Evolutionary conservation across 495 filamentous ascomycete species (phyloP).

Genomic region (Cenococcum geophilum): DNA sequence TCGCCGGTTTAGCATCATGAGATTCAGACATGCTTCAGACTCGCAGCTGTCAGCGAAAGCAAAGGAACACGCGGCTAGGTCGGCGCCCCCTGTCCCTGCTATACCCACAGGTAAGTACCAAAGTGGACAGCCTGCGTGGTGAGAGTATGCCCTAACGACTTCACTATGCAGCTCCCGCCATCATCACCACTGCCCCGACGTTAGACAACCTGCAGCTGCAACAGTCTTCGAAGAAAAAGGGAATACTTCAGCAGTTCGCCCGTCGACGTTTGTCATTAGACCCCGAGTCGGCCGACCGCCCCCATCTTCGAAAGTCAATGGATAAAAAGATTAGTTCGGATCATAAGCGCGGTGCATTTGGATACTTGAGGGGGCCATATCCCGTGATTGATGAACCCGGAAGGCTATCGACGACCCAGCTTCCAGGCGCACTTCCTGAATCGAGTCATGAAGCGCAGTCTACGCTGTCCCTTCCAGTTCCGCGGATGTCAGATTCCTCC

Average conservation of each 20-base stretch:
- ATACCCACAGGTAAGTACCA: slow-evolving; percentile 29
- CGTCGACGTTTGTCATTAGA: slow-evolving; percentile 27
- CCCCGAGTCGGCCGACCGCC: slow-evolving; percentile 19
- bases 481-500: slow-evolving; percentile 82
- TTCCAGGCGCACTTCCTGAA: slow-evolving; percentile 49
- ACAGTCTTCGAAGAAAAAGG: slow-evolving; percentile 17
- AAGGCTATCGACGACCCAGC: slow-evolving; percentile 49
- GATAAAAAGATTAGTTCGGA: slow-evolving; percentile 31
- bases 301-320: slow-evolving; percentile 29
- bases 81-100: slow-evolving; percentile 55
- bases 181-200: slow-evolving; percentile 90
- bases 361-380: slow-evolving; percentile 36
- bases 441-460: slow-evolving; percentile 62
- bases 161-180: slow-evolving; percentile 61
- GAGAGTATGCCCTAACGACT: not conserved
- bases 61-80: slow-evolving; percentile 52
- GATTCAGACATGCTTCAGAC: slow-evolving; percentile 88
- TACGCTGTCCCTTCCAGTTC: slow-evolving; percentile 59
- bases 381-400: slow-evolving; percentile 64
- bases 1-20: slow-evolving; percentile 82
- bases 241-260: slow-evolving; percentile 24
- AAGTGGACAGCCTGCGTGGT: not conserved
- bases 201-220: slow-evolving; percentile 43
- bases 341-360: slow-evolving; percentile 28
- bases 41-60: slow-evolving; percentile 77